A percentile compares a stretch with the other conserved stretches of the same genome.
These are phyloP conservation scores for Pascua sp. DNA, from an alignment of 1,284 basidiomycete genomes.

Conservation along the genomic window DNA sequence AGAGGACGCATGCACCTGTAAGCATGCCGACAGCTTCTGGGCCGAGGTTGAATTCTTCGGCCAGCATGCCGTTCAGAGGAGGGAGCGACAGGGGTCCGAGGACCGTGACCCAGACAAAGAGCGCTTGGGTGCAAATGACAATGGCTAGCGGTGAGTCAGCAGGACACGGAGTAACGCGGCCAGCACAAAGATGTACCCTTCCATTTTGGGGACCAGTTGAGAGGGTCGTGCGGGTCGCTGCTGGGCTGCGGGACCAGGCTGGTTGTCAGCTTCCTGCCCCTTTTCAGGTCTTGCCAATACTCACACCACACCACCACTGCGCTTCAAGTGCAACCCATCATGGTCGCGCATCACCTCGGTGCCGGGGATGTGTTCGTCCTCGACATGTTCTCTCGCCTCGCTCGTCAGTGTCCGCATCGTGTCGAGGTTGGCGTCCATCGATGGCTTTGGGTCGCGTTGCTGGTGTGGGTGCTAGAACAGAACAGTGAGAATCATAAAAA, in stretches of 20 bases:
- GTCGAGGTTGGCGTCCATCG: too few species aligned
- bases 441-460: too few species aligned
- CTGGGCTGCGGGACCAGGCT: conserved; percentile 12
- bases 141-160: not conserved
- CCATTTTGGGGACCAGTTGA: conserved; percentile 16
- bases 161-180: not conserved
- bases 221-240: conserved; percentile 6
- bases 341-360: conserved; percentile 17
- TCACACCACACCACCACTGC: not conserved
- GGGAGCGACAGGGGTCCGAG: conserved; percentile 10
- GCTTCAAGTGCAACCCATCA: conserved; percentile 4
- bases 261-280: not conserved
- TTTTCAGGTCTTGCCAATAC: not conserved
- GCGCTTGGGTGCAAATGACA: conserved; percentile 1
- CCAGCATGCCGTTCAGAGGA: conserved; percentile 11
- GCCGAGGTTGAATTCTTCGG: conserved; percentile 4
- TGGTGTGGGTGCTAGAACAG: too few species aligned
- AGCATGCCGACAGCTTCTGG: conserved; percentile 8
- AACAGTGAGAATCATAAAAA: too few species aligned
- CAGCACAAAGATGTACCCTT: not conserved
- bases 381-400: not conserved
- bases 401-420: too few species aligned
- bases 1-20: conserved; percentile 12
- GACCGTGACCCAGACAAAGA: conserved; percentile 12
- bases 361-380: conserved; percentile 14